Evolutionary conservation across 2,329 filamentous ascomycete species (phyloP), one percentile per base, ranked within the genome.

Genomic region (Drechslerella coelobrocha): DNA sequence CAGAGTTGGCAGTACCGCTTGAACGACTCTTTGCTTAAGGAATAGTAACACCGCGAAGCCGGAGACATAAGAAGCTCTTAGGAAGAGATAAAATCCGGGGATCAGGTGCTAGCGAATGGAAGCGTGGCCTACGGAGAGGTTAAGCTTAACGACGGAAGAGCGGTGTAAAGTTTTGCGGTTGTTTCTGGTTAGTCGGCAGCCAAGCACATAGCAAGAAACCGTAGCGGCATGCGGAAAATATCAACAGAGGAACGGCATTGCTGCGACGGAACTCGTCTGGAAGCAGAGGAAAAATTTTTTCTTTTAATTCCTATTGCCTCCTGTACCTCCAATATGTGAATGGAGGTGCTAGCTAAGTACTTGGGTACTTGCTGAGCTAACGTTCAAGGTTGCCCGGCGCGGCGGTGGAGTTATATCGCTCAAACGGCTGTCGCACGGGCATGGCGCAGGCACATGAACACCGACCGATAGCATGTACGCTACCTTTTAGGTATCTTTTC

Each of bases 1-100:
- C 65, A 69, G 65, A 69, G 47, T 23, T 69, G 65, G 51, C 53
- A 69, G 53, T 69, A 69, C 27, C 65, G 65, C 53, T 69, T 62
- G 57, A 69, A 69, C 51, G 65, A 61, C 65, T 69, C 65, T 37
- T 62, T 62, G 61, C 53, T 51, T 27, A 54, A 47, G 41, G 43
- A 62, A 51, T 37, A 34, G 52, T 57, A 39, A 10, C 19, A 53
- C 61, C 52, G 65, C 50, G 21, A 41, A 69, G 29, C 57, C 56
- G 63, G 37, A 61, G 63, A 69, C 65, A 69, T 69, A 62, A 69
- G 59, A 69, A 53, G 5, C 29, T n/a, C 8, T 24, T 47, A 24
- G 24, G 27, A 47, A 24, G 37, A 10, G 37, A 23, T 14, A 24
- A 45, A 21, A 14, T 19, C 31, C 48, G 34, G 23, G n/a, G 47